Evolutionary conservation across 345 rosid species (phyloP).

Genomic region (Litchi chinensis): DNA sequence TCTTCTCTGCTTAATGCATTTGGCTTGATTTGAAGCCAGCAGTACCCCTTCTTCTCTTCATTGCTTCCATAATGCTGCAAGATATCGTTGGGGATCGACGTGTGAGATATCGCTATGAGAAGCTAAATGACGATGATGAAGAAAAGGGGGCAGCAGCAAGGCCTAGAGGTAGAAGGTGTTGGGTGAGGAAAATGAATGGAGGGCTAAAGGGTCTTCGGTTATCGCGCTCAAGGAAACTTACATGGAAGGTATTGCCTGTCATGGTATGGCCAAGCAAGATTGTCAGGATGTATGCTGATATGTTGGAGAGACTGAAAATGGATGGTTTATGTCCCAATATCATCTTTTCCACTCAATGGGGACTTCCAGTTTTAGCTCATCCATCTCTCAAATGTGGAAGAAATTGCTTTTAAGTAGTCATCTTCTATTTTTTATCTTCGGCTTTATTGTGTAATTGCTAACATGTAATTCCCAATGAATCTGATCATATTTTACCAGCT

Average conservation of each 20-base stretch:
- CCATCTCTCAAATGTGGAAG: conserved; percentile 28
- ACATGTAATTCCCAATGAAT: not conserved
- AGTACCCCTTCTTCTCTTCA: not conserved
- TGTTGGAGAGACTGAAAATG: conserved; percentile 46
- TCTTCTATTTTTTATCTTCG: no score
- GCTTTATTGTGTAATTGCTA: not conserved
- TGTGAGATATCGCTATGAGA: conserved; percentile 6
- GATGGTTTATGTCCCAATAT: conserved; percentile 58
- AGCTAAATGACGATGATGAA: not conserved
- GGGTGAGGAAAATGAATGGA: conserved; percentile 50
- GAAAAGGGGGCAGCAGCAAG: conserved; percentile 29
- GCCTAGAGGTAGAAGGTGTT: conserved; percentile 35
- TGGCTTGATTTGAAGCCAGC: not conserved
- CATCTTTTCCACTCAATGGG: conserved; percentile 68
- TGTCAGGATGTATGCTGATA: conserved; percentile 44
- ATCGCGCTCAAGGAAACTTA: conserved; percentile 55
- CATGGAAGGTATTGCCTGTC: conserved; percentile 44
- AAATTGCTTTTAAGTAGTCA: not conserved
- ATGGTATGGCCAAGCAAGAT: conserved; percentile 31
- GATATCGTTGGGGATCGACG: not conserved
- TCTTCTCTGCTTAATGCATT: not conserved
- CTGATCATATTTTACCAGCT: not conserved
- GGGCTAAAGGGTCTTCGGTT: conserved; percentile 56
- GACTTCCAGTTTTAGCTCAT: conserved; percentile 59
- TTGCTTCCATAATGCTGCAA: conserved; percentile 7